Evolutionary conservation across 2,329 filamentous ascomycete species (phyloP).

Genomic region (Beauveria varroae): DNA sequence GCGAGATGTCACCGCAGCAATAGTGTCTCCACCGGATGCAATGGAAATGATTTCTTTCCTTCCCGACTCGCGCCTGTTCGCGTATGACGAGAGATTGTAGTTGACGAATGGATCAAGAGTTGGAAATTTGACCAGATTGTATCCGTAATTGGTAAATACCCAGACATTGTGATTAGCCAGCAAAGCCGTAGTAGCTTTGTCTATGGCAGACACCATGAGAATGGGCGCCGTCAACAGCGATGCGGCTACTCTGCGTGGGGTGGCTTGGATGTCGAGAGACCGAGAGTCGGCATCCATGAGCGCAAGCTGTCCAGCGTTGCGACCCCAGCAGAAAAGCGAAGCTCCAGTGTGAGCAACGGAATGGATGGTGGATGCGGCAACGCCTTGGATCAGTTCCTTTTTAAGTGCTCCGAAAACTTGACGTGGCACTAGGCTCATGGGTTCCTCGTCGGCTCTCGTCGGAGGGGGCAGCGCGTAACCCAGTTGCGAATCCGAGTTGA

Average conservation of each 20-base stretch:
- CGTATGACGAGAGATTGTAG: constrained; percentile 55
- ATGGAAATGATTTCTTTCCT: constrained; percentile 67
- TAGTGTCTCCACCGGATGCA: constrained; percentile 80
- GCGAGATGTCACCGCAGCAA: constrained; percentile 75
- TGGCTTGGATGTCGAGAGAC: constrained; percentile 75
- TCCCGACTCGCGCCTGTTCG: constrained; percentile 48
- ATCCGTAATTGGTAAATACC: constrained; percentile 93
- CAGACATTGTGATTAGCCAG: constrained; percentile 84
- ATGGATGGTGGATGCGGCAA: constrained; percentile 84
- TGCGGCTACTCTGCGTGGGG: constrained; percentile 79
- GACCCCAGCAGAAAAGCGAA: constrained; percentile 87
- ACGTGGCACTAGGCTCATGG: constrained; percentile 71
- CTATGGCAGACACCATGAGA: constrained; percentile 75
- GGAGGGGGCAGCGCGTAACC: constrained; percentile 71
- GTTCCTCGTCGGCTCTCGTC: constrained; percentile 66
- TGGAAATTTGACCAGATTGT: constrained; percentile 82
- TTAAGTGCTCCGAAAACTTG: constrained; percentile 91
- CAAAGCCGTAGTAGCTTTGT: constrained; percentile 78
- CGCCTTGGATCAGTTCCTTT: constrained; percentile 71
- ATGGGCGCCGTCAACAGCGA: constrained; percentile 64
- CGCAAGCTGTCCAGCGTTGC: constrained; percentile 88
- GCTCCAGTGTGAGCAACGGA: constrained; percentile 79
- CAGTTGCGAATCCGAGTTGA: constrained; percentile 76
- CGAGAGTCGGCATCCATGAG: constrained; percentile 92
- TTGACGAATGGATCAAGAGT: constrained; percentile 63